phyloP scores from a whole-genome alignment of 225 moss, liverwort and hornwort species.

The Antitrichia curtipendula region DNA sequence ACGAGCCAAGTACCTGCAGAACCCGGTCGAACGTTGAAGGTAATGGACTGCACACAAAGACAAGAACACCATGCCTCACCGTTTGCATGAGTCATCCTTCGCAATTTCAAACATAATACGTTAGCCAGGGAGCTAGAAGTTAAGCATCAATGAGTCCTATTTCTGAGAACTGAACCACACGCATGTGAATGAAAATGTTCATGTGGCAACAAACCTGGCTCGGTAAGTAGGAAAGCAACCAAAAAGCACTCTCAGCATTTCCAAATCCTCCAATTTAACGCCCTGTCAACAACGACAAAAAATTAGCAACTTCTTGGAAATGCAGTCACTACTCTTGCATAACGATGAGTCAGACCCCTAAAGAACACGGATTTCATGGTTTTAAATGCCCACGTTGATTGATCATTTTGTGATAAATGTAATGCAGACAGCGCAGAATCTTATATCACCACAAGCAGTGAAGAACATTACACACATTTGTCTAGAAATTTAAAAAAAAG shows the following conservation, averaged over 20 bases:
- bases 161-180: background rate
- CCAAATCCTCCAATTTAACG: conserved; percentile 71
- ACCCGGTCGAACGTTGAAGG: conserved; percentile 75
- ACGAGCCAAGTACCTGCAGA: conserved; percentile 49
- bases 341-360: background rate
- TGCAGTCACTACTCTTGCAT: background rate
- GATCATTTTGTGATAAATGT: background rate
- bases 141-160: background rate
- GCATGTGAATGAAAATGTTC: background rate
- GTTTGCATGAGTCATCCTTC: background rate
- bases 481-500: background rate
- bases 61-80: background rate
- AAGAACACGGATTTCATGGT: background rate
- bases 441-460: background rate
- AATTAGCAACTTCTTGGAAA: background rate
- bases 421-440: background rate
- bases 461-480: too few relatives aligned
- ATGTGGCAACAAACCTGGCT: conserved; percentile 37
- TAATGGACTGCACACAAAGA: conserved; percentile 59
- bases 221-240: conserved; percentile 87
- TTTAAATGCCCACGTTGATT: background rate
- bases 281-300: conserved; percentile 20
- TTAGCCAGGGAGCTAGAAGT: background rate
- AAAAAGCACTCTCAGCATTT: conserved; percentile 63
- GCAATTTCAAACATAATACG: background rate